Conservation (phyloP, 2,329 filamentous ascomycete genomes). For the Cercospora sojina region DNA sequence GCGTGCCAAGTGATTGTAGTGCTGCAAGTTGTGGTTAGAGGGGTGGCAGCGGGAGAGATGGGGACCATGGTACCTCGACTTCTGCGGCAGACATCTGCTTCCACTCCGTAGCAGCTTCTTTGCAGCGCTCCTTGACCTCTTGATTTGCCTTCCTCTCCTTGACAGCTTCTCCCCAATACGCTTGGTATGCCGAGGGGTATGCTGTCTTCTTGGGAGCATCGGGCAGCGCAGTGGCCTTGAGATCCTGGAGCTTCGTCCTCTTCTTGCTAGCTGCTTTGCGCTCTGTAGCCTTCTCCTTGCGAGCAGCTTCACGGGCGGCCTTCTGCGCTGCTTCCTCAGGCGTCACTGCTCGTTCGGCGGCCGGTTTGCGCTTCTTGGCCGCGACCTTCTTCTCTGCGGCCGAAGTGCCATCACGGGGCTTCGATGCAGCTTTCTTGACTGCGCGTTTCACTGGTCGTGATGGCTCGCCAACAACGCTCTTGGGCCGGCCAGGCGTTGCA, state of each 20-base stretch:
- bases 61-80: conserved; percentile 44
- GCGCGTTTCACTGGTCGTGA: conserved; percentile 35
- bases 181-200: conserved; percentile 27
- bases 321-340: conserved; percentile 33
- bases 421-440: conserved; percentile 30
- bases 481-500: conserved; percentile 36
- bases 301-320: conserved; percentile 12
- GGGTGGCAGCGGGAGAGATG: background rate
- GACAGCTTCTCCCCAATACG: conserved; percentile 35
- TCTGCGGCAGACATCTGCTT: conserved; percentile 46
- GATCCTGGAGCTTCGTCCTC: conserved; percentile 35
- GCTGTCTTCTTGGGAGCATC: conserved; percentile 33
- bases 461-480: conserved; percentile 36
- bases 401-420: conserved; percentile 21
- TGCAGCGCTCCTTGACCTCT: conserved; percentile 37
- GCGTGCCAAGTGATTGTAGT: conserved; percentile 53
- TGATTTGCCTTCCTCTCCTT: background rate
- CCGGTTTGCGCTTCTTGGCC: conserved; percentile 23
- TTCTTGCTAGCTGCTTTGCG: conserved; percentile 19
- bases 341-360: conserved; percentile 25
- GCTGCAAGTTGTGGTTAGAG: conserved; percentile 41
- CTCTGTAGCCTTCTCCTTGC: conserved; percentile 15
- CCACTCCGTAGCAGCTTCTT: conserved; percentile 47
- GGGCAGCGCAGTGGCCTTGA: conserved; percentile 41
- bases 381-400: conserved; percentile 29